phyloP scores from a whole-genome alignment of 2,329 filamentous ascomycete species.

The Talaromyces sp. region DNA sequence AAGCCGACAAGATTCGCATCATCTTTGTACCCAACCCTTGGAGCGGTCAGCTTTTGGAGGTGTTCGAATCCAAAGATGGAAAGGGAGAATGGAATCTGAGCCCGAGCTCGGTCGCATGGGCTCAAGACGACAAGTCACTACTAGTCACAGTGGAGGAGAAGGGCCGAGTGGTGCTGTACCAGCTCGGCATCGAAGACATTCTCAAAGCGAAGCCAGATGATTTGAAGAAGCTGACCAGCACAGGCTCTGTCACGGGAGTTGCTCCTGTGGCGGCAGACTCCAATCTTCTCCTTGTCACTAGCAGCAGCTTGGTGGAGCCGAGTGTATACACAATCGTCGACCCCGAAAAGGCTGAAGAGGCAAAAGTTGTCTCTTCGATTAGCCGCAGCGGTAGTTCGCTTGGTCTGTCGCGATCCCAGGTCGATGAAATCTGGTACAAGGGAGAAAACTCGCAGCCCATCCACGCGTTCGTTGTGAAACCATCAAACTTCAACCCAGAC shows the following conservation, averaged over 20 bases:
- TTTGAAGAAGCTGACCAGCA: conserved; percentile 33
- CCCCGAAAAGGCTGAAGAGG: conserved; percentile 22
- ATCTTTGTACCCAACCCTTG: conserved; percentile 38
- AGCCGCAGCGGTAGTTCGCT: conserved; percentile 32
- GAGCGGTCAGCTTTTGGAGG: conserved; percentile 33
- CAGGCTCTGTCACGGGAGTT: conserved; percentile 37
- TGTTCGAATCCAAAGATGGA: conserved; percentile 32
- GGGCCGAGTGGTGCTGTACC: conserved; percentile 39
- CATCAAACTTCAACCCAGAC: conserved; percentile 39
- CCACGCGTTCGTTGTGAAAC: conserved; percentile 44
- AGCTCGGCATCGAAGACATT: conserved; percentile 28
- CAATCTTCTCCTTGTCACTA: conserved; percentile 36
- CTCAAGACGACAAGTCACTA: conserved; percentile 36
- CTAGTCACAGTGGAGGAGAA: conserved; percentile 37
- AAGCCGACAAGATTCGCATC: conserved; percentile 43
- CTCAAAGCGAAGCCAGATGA: conserved; percentile 22
- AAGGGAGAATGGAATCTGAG: conserved; percentile 38
- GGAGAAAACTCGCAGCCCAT: conserved; percentile 40
- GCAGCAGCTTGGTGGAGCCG: conserved; percentile 40
- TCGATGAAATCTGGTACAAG: conserved; percentile 42
- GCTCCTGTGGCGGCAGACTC: conserved; percentile 29
- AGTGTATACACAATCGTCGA: conserved; percentile 40
- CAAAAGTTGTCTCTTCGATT: conserved; percentile 33
- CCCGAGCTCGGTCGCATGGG: conserved; percentile 36
- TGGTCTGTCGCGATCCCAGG: conserved; percentile 36